Evolutionary conservation across 352 stramenopile species (phyloP), one percentile per base, ranked within the genome.

Genomic region (Globisporangium emineosum): DNA sequence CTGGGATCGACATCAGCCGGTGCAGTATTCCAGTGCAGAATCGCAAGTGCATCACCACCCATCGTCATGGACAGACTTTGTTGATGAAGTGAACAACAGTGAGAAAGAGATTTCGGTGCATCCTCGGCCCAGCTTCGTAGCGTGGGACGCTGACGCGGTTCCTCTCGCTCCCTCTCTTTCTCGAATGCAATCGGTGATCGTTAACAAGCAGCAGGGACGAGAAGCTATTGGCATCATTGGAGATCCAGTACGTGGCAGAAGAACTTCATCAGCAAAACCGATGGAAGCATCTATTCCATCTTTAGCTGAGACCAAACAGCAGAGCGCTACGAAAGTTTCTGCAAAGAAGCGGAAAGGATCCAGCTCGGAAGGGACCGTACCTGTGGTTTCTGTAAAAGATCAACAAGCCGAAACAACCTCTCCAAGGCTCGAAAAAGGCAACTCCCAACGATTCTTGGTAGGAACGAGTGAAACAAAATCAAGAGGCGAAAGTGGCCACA

Each of bases 11-110:
- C 42, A 12, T 40, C 25, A 21, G 27, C 19, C 45, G n/a, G n/a
- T 21, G 29, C 29, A 30, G 9, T 15, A 13, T 17, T 62, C 57
- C 21, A 43, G 12, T 21, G 4, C 57, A 3, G 5, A 1, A 30
- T 21, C 15, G 17, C 40, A 42, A 21, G 17, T 23, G 19, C 15
- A 43, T 30, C 57, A 21, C n/a, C 21, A 9, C 40, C 30, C 13
- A 37, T 52, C 27, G 21, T 35, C 12, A 66, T 73, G 58, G 62
- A 60, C 21, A 66, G 49, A 43, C 3, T 74, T 76, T 58, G 42
- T 47, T 21, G 62, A 67, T 21, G 60, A 37, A 62, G 33, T 30
- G 19, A 17, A 25, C 9, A 4, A 35, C 35, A 33, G 2, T 19
- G 32, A 42, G 27, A 30, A 19, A 25, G 35, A 32, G 0, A 21